These are phyloP conservation scores for Nicotiana knightiana DNA, from an alignment of 257 asterid species.

Conservation along the genomic window DNA sequence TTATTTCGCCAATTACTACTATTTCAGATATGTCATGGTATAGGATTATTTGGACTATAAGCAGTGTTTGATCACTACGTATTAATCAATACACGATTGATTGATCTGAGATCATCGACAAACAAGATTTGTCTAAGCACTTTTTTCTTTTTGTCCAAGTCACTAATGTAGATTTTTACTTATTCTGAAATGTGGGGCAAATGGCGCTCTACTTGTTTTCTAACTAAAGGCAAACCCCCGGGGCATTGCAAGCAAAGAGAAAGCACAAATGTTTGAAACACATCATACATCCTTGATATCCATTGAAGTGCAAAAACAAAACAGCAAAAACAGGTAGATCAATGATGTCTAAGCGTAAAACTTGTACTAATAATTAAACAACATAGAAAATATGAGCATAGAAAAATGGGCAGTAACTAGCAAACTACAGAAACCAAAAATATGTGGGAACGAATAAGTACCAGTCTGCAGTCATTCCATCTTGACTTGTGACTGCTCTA, in stretches of 20 bases:
- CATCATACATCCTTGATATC: neutral
- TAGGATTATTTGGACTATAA: neutral
- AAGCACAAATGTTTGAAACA: neutral
- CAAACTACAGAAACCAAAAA: neutral
- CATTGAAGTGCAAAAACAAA: neutral
- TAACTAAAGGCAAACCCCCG: neutral
- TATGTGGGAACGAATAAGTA: conserved; percentile 10
- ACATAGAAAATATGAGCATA: neutral
- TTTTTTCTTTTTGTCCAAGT: neutral
- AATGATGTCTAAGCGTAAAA: neutral
- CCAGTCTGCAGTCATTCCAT: conserved; percentile 99
- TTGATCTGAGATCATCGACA: neutral
- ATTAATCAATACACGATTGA: neutral
- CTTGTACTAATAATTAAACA: neutral
- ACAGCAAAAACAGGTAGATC: neutral
- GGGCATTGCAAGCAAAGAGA: neutral
- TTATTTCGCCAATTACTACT: neutral
- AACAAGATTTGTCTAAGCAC: neutral
- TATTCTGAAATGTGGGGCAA: neutral
- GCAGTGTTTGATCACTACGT: neutral
- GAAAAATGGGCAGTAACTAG: neutral
- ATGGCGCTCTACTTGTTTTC: neutral
- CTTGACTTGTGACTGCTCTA: conserved; percentile 97
- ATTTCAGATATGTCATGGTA: neutral
- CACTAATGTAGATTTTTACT: neutral